These are phyloP conservation scores for Lactuca sativa DNA, from an alignment of 129 eudicot species.

Conservation along the genomic window DNA sequence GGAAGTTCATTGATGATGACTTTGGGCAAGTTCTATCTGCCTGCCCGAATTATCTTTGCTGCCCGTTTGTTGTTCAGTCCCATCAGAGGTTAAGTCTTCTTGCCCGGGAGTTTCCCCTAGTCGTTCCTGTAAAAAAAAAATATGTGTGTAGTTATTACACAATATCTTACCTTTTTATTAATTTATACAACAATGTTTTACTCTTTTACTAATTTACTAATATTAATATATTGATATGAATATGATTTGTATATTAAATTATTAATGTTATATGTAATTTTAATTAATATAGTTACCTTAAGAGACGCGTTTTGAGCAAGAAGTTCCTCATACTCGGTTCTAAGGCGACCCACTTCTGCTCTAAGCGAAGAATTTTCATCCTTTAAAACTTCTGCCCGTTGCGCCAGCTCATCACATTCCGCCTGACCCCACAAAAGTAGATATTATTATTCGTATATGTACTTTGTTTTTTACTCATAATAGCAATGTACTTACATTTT, in stretches of 20 bases:
- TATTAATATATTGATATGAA: not conserved
- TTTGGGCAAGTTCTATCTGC: slow-evolving; percentile 37
- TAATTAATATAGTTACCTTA: slow-evolving; percentile 48
- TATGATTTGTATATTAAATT: not conserved
- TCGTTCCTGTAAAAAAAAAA: slow-evolving; percentile 35
- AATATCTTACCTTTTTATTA: too few species aligned
- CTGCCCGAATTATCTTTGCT: slow-evolving; percentile 40
- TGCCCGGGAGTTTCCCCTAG: slow-evolving; percentile 57
- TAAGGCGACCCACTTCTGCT: slow-evolving; percentile 69
- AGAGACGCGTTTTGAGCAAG: slow-evolving; percentile 76
- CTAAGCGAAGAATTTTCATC: slow-evolving; percentile 86
- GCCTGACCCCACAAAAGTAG: slow-evolving; percentile 47
- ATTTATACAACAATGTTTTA: not conserved
- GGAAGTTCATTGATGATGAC: slow-evolving; percentile 44
- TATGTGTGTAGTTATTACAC: not conserved
- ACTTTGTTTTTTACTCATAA: not conserved
- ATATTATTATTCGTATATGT: not conserved
- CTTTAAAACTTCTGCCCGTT: slow-evolving; percentile 80
- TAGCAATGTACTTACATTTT: not conserved
- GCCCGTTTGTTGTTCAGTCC: slow-evolving; percentile 50
- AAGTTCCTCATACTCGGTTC: slow-evolving; percentile 72
- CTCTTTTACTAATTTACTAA: not conserved
- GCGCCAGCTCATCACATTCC: slow-evolving; percentile 94
- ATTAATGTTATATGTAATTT: too few species aligned
- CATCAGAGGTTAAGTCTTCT: slow-evolving; percentile 48